phyloP scores from a whole-genome alignment of 306 rosid species.

The Rosa chinensis region DNA sequence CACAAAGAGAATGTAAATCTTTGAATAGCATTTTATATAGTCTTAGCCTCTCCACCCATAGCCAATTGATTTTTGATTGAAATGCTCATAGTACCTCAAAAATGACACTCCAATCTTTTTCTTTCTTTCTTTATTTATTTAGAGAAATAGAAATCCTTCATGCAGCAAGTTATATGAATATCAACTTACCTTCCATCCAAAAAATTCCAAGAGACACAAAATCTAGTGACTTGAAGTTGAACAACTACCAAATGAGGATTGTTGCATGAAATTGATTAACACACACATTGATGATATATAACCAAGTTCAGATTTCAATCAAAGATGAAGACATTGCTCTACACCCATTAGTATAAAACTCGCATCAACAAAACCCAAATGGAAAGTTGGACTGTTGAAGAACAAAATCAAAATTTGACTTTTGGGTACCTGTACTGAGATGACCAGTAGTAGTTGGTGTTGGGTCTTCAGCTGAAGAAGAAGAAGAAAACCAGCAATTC shows the following conservation, averaged over 20 bases:
- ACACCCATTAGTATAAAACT: not conserved
- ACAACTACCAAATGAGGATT: not conserved
- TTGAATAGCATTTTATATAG: not conserved
- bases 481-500: constrained; percentile 73
- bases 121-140: not conserved
- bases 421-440: constrained; percentile 46
- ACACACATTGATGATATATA: not conserved
- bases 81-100: not conserved
- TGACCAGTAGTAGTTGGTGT: constrained; percentile 45
- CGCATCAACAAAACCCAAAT: constrained; percentile 18
- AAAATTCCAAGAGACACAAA: not conserved
- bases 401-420: not conserved
- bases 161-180: constrained; percentile 8
- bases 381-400: not conserved
- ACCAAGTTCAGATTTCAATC: constrained; percentile 1
- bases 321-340: not conserved
- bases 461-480: constrained; percentile 34
- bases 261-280: not conserved
- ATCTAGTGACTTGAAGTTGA: not conserved
- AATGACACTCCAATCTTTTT: not conserved
- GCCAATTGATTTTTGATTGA: not conserved
- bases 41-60: not conserved
- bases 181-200: not conserved
- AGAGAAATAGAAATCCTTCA: not conserved
- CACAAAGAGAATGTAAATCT: not conserved